phyloP scores from a whole-genome alignment of 495 filamentous ascomycete genomes.

The Lentithecium fluviatile region DNA sequence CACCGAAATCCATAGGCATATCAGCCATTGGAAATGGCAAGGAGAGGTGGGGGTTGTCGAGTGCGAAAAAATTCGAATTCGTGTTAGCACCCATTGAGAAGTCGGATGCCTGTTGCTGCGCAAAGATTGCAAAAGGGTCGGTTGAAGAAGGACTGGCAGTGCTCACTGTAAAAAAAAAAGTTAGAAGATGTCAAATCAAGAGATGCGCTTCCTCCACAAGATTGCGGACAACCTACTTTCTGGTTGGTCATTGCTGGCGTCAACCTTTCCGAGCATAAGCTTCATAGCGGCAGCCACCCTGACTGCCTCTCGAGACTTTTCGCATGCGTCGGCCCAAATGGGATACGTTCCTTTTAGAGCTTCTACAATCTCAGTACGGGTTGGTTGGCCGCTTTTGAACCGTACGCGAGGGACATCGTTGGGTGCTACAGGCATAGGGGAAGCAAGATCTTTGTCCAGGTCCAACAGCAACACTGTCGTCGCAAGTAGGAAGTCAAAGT shows the following conservation, averaged over 20 bases:
- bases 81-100: neutral
- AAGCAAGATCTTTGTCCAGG: conserved; percentile 15
- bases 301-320: conserved; percentile 20
- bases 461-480: conserved; percentile 49
- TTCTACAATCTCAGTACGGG: conserved; percentile 17
- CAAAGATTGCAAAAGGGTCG: neutral
- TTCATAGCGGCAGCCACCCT: conserved; percentile 17
- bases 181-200: neutral
- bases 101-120: neutral
- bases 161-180: neutral
- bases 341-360: conserved; percentile 5
- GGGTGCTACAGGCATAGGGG: neutral
- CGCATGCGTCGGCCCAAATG: conserved; percentile 9
- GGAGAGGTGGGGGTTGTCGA: conserved; percentile 2
- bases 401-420: neutral
- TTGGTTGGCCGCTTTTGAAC: conserved; percentile 14
- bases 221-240: neutral
- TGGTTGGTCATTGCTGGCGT: neutral
- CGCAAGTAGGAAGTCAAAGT: conserved; percentile 53
- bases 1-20: conserved; percentile 6
- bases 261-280: conserved; percentile 15
- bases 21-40: conserved; percentile 6
- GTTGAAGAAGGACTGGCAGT: neutral
- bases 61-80: neutral
- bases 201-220: neutral